Percentiles rank a stretch among this genome's conserved stretches.
phyloP scores from a whole-genome alignment of 345 rosid species.

The Psidium friedrichsthalianum region DNA sequence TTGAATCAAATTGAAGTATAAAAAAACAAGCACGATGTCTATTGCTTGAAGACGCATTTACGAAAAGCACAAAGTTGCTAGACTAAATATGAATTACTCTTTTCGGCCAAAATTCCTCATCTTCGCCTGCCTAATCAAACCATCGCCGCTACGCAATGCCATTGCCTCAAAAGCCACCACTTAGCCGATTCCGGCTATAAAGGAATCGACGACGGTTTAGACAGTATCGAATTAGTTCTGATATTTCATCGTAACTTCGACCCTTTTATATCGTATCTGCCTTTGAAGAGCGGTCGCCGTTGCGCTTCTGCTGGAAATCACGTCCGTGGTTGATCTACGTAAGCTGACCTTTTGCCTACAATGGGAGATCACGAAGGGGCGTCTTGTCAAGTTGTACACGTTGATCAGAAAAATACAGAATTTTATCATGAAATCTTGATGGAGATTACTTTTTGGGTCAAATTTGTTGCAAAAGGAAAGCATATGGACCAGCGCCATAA shows the following conservation, averaged over 20 bases:
- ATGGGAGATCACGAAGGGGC: no score
- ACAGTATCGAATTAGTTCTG: no score
- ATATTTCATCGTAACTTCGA: not conserved
- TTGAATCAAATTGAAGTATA: no score
- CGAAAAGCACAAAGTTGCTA: no score
- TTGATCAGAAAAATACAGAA: not conserved
- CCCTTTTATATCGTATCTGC: rapidly evolving
- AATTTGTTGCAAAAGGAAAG: not conserved
- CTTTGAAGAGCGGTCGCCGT: not conserved
- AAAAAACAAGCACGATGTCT: no score
- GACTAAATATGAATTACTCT: no score
- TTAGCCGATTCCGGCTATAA: no score
- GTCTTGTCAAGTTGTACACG: no score
- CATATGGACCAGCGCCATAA: not conserved
- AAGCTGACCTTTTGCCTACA: not conserved
- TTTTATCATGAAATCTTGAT: not conserved
- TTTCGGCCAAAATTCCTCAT: not conserved
- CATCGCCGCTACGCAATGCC: rapidly evolving
- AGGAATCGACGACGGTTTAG: no score
- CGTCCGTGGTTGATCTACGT: not conserved
- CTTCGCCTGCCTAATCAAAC: rapidly evolving
- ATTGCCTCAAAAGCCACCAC: not conserved
- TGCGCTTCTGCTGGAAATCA: rapidly evolving
- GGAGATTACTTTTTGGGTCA: not conserved
- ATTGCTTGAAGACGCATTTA: no score